Percentiles rank a stretch among this genome's conserved stretches.
Evolutionary conservation across 148 eudicot species (phyloP).

Genomic region (Amaranthus palmeri): DNA sequence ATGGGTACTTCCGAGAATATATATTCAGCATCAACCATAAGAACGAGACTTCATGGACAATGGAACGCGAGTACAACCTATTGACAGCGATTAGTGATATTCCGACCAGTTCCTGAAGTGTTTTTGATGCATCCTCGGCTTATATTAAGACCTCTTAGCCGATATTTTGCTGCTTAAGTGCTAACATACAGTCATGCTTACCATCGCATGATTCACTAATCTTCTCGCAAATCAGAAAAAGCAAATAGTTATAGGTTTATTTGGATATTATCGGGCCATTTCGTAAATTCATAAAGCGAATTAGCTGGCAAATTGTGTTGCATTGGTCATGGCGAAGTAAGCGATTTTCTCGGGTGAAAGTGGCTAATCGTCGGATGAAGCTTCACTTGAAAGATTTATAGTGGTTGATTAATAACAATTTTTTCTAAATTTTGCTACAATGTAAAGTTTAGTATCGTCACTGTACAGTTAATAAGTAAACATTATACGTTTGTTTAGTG

Average conservation of each 20-base stretch:
- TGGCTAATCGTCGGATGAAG: background rate
- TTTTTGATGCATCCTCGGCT: background rate
- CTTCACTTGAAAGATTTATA: background rate
- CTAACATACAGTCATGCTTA: too few species aligned
- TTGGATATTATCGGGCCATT: background rate
- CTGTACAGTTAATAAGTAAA: background rate
- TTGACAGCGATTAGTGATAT: constrained; percentile 24
- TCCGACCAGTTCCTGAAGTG: constrained; percentile 1
- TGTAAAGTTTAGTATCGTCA: background rate
- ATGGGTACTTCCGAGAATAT: constrained; percentile 75
- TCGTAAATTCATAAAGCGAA: background rate
- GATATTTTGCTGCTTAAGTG: background rate
- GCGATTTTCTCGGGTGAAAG: background rate
- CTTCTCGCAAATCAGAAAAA: too few species aligned
- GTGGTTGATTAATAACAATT: background rate
- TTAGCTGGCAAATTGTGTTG: background rate
- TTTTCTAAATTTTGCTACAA: background rate
- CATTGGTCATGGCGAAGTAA: background rate
- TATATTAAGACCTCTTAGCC: background rate
- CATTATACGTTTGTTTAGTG: background rate
- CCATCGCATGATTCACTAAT: too few species aligned
- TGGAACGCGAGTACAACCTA: constrained; percentile 70
- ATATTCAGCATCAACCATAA: constrained; percentile 47
- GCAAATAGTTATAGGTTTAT: too few species aligned
- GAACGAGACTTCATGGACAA: constrained; percentile 60